Evolutionary conservation across 306 rosid genomes (phyloP), one percentile per base, ranked within the genome.

Genomic region (Echinosophora koreensis): DNA sequence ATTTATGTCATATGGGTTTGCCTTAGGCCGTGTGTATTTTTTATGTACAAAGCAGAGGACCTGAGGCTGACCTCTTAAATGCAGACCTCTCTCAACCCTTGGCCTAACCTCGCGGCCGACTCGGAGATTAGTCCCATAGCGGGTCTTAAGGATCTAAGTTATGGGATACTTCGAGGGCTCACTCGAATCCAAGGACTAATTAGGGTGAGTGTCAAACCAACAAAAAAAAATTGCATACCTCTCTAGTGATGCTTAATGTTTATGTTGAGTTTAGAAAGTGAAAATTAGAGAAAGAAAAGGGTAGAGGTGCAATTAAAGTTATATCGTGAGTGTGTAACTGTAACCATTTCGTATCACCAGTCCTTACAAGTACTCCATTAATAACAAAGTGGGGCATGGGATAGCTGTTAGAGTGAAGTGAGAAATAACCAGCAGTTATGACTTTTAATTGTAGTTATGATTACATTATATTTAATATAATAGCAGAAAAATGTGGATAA

Each of bases 31-130:
- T 41, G 34, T 69, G 55, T 44, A 9, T 14, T 51, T 73, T 22
- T 51, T 73, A 13, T 67, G 16, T 68, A 56, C 13, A 46, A 58
- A 32, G 61, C 60, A 57, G 30, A 4, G 67, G 52, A 46, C 46
- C 41, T 30, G 34, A 47, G 71, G 44, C 17, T 60, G 16, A 30
- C 59, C 27, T 32, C 60, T 39, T 55, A 15, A 66, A 66, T 77
- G 10, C 22, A 66, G 32, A 18, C n/a, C 17, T 47, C 16, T 13
- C 39, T 30, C n/a, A n/a, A n/a, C n/a, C n/a, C n/a, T n/a, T n/a
- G n/a, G n/a, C n/a, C n/a, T n/a, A n/a, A n/a, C n/a, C n/a, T n/a
- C n/a, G n/a, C n/a, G n/a, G n/a, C n/a, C n/a, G n/a, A n/a, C n/a
- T n/a, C n/a, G n/a, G n/a, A n/a, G n/a, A n/a, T n/a, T n/a, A n/a